Evolutionary conservation across 768 basidiomycete genomes (phyloP).

Genomic region (Tephrocybe sp.): DNA sequence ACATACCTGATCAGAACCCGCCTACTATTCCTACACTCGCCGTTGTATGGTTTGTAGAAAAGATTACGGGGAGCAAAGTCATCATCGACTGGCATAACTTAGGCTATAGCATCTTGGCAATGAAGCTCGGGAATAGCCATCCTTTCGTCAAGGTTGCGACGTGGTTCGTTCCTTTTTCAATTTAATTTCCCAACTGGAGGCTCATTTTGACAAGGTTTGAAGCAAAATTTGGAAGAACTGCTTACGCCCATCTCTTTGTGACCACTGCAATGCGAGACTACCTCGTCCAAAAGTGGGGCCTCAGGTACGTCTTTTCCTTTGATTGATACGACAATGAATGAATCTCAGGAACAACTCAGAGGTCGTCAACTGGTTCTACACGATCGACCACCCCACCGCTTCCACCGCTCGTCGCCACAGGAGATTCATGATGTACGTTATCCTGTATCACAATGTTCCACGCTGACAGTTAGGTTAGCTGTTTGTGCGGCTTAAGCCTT

Average conservation of each 20-base stretch:
- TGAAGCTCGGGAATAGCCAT: conserved; percentile 73
- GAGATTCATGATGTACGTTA: conserved; percentile 73
- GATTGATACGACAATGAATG: background rate
- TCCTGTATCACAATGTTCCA: background rate
- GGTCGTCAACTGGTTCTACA: conserved; percentile 79
- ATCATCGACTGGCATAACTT: conserved; percentile 99
- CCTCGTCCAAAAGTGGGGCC: conserved; percentile 69
- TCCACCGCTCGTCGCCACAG: conserved; percentile 66
- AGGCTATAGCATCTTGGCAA: conserved; percentile 88
- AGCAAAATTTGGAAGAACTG: conserved; percentile 69
- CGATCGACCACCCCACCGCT: conserved; percentile 88
- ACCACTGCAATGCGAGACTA: conserved; percentile 82
- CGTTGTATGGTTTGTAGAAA: conserved; percentile 73
- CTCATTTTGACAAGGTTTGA: conserved; percentile 66
- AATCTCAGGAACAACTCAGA: conserved; percentile 37
- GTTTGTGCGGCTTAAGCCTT: conserved; percentile 46
- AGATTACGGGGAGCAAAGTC: conserved; percentile 73
- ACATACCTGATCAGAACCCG: conserved; percentile 66
- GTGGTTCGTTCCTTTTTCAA: conserved; percentile 45
- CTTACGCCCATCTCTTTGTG: conserved; percentile 92
- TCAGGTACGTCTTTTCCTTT: conserved; percentile 55
- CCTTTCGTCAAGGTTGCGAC: conserved; percentile 72
- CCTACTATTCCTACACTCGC: conserved; percentile 94
- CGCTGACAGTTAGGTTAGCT: conserved; percentile 35
- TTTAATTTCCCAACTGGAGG: background rate